Percentiles rank a stretch among this genome's conserved stretches.
phyloP scores from a whole-genome alignment of 2,329 filamentous ascomycete species.

The Fusarium pseudocircinatum region DNA sequence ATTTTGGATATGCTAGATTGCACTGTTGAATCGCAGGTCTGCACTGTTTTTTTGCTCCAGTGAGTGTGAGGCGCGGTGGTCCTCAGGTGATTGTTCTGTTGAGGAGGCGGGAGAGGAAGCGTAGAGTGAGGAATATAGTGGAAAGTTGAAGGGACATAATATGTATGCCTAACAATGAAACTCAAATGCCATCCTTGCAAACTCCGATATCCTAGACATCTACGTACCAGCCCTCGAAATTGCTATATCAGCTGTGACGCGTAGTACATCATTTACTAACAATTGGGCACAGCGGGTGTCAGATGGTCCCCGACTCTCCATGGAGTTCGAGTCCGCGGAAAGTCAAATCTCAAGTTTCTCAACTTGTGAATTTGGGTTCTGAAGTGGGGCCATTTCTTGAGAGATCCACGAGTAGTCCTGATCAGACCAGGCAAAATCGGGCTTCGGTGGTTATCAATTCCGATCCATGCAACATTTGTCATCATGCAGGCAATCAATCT shows the following conservation, averaged over 20 bases:
- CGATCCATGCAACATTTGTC: background rate
- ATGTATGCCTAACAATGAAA: background rate
- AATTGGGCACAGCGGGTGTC: rapidly evolving
- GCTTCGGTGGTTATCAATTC: background rate
- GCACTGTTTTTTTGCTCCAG: background rate
- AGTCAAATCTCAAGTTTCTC: background rate
- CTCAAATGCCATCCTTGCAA: background rate
- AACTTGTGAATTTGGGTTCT: background rate
- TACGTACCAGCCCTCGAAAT: background rate
- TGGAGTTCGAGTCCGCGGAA: background rate
- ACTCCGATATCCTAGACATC: background rate
- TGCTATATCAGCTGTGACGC: background rate
- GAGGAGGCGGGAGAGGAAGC: background rate
- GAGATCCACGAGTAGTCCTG: background rate
- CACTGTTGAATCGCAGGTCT: background rate
- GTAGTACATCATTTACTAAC: background rate
- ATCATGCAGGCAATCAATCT: background rate
- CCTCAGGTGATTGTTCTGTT: background rate
- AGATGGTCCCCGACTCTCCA: background rate
- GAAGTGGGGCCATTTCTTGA: background rate
- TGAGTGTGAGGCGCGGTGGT: no score
- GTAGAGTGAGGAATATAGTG: background rate
- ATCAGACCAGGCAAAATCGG: background rate
- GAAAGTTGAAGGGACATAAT: background rate
- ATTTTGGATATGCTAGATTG: background rate